phyloP scores from a whole-genome alignment of 768 basidiomycete species.

The Termitomyces sp. region DNA sequence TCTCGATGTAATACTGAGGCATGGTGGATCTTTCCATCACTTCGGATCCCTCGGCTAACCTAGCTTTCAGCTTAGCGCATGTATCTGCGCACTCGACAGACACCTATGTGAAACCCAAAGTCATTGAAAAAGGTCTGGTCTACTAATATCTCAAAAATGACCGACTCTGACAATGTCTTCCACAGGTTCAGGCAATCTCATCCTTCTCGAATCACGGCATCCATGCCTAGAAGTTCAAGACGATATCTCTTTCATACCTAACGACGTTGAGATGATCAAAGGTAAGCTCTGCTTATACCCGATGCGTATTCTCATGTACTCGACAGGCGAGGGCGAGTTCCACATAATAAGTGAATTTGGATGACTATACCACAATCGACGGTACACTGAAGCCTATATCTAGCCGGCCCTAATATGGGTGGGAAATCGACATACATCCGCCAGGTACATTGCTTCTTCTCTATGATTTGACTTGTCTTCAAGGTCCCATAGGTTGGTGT shows the following conservation, averaged over 20 bases:
- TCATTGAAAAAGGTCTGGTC: slow-evolving; percentile 63
- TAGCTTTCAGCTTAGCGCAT: slow-evolving; percentile 72
- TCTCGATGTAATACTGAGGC: slow-evolving; percentile 90
- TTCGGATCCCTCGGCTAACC: neutral
- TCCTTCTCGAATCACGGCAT: slow-evolving; percentile 85
- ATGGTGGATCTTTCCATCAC: slow-evolving; percentile 6
- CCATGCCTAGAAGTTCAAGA: slow-evolving; percentile 97
- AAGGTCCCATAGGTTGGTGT: slow-evolving; percentile 62
- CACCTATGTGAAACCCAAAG: slow-evolving; percentile 81
- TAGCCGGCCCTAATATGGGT: slow-evolving; percentile 98
- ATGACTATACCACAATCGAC: neutral
- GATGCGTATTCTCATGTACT: neutral
- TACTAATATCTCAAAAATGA: too few species aligned
- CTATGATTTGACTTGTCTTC: neutral
- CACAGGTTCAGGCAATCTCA: slow-evolving; percentile 71
- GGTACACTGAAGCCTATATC: neutral
- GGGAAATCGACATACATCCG: slow-evolving; percentile 98
- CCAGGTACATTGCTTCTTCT: slow-evolving; percentile 41
- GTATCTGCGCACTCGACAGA: slow-evolving; percentile 84
- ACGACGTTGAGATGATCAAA: slow-evolving; percentile 93
- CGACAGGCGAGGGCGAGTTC: slow-evolving; percentile 78
- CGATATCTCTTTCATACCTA: slow-evolving; percentile 91
- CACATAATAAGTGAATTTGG: slow-evolving; percentile 77
- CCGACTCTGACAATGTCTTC: slow-evolving; percentile 3
- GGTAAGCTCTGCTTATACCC: slow-evolving; percentile 32